Percentiles rank a stretch among this genome's conserved stretches.
phyloP scores from a whole-genome alignment of 2,329 filamentous ascomycete genomes.

The Fusarium dimerum region DNA sequence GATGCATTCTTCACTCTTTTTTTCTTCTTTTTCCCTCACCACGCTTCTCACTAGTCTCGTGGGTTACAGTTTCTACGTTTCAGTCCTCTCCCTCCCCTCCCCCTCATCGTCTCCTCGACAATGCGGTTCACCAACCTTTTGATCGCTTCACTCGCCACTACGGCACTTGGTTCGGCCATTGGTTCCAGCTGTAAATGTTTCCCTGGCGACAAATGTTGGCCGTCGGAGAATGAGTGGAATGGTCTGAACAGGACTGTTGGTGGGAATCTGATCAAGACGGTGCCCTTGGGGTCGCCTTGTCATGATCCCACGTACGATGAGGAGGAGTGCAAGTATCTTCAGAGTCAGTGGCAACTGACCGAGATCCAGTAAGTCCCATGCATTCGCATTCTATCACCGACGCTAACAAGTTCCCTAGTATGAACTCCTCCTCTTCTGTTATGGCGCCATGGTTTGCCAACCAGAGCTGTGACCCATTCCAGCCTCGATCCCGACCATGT shows the following conservation, averaged over 20 bases:
- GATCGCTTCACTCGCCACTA: not conserved
- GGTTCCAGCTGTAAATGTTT: constrained; percentile 12
- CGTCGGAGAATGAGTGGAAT: constrained; percentile 46
- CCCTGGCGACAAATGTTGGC: constrained; percentile 46
- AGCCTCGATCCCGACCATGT: constrained; percentile 40
- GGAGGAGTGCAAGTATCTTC: constrained; percentile 41
- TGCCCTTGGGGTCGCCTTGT: constrained; percentile 54
- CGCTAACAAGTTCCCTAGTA: constrained; percentile 17
- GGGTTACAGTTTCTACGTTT: too few species aligned
- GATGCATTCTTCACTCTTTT: too few species aligned
- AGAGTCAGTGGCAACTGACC: constrained; percentile 36
- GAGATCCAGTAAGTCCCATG: constrained; percentile 35
- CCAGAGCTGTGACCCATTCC: constrained; percentile 40
- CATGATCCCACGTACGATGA: constrained; percentile 50
- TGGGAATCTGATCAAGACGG: constrained; percentile 52
- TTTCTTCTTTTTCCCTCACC: too few species aligned
- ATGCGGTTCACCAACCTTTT: constrained; percentile 6
- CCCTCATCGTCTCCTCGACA: not conserved
- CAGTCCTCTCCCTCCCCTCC: not conserved
- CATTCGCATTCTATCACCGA: not conserved
- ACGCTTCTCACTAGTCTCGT: too few species aligned
- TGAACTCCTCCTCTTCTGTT: constrained; percentile 40
- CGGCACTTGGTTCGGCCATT: not conserved
- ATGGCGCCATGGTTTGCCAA: constrained; percentile 43
- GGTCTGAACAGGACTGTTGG: constrained; percentile 52